Conservation (phyloP, 371 early-diverging fungal genomes). For the Saksenaea vasiformis region DNA sequence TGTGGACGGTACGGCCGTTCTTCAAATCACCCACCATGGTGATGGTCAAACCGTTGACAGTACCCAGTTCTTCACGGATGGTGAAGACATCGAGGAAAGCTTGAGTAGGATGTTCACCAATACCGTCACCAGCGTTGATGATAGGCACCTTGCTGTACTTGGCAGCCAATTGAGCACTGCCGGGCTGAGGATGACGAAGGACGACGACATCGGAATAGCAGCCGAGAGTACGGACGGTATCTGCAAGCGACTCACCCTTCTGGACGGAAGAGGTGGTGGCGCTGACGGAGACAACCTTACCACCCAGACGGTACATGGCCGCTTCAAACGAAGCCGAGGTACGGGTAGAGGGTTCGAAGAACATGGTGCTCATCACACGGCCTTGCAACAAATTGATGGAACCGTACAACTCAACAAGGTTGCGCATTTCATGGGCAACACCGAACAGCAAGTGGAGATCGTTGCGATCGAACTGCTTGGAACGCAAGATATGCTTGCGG, state of each 20-base stretch:
- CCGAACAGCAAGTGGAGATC: slow-evolving; percentile 94
- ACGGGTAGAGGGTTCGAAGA: slow-evolving; percentile 96
- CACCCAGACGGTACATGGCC: slow-evolving; percentile 94
- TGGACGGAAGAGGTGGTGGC: slow-evolving; percentile 84
- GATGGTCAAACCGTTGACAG: slow-evolving; percentile 95
- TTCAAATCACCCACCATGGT: slow-evolving; percentile 96
- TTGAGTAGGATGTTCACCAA: slow-evolving; percentile 98
- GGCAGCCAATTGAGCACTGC: slow-evolving; percentile 82
- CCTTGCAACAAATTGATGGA: slow-evolving; percentile 82
- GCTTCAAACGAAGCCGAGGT: slow-evolving; percentile 93
- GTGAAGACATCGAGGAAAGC: slow-evolving; percentile 96
- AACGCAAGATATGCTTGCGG: slow-evolving; percentile 87
- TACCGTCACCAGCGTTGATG: slow-evolving; percentile 97
- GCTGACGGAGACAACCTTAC: slow-evolving; percentile 84
- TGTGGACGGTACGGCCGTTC: slow-evolving; percentile 98
- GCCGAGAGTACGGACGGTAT: slow-evolving; percentile 92
- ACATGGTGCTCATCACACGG: slow-evolving; percentile 91
- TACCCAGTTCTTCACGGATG: slow-evolving; percentile 91
- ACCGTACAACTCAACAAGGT: slow-evolving; percentile 87
- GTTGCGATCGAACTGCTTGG: slow-evolving; percentile 86
- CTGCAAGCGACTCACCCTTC: slow-evolving; percentile 94
- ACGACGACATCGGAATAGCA: slow-evolving; percentile 92
- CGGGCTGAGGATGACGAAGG: slow-evolving; percentile 93
- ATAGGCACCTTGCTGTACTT: slow-evolving; percentile 90
- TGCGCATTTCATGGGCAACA: slow-evolving; percentile 97